phyloP scores from a whole-genome alignment of 257 asterid genomes.

The Solanum chiquidenum region DNA sequence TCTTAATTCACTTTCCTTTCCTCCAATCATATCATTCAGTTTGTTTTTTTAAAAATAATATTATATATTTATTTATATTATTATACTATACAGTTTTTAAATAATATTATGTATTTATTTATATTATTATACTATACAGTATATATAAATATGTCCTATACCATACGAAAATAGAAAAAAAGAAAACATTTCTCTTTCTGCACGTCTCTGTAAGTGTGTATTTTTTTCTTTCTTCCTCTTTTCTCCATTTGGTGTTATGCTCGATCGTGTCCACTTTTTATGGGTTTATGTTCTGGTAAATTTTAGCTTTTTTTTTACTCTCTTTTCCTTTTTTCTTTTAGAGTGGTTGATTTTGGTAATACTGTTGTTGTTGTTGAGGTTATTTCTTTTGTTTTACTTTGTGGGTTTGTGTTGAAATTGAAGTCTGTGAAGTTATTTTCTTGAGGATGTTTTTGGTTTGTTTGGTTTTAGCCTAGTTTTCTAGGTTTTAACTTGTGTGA shows the following conservation, averaged over 20 bases:
- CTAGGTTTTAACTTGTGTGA: not conserved
- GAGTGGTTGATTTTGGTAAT: not conserved
- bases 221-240: not conserved
- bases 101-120: too few relatives aligned
- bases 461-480: not conserved
- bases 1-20: not conserved
- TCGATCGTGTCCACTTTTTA: not conserved
- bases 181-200: not conserved
- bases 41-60: not conserved
- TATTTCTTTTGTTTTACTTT: not conserved
- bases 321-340: not conserved
- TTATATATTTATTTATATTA: not conserved
- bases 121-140: not conserved
- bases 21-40: conserved; percentile 1
- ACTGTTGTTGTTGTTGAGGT: not conserved
- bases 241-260: not conserved
- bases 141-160: not conserved
- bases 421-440: not conserved
- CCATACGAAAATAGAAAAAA: not conserved
- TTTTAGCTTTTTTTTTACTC: not conserved
- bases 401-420: not conserved
- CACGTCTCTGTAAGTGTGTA: conserved; percentile 1
- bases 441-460: not conserved
- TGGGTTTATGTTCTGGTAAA: not conserved
- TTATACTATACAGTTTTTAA: not conserved